These are phyloP conservation scores for Lactarius hatsudake DNA, from an alignment of 768 basidiomycete genomes.

Conservation along the genomic window DNA sequence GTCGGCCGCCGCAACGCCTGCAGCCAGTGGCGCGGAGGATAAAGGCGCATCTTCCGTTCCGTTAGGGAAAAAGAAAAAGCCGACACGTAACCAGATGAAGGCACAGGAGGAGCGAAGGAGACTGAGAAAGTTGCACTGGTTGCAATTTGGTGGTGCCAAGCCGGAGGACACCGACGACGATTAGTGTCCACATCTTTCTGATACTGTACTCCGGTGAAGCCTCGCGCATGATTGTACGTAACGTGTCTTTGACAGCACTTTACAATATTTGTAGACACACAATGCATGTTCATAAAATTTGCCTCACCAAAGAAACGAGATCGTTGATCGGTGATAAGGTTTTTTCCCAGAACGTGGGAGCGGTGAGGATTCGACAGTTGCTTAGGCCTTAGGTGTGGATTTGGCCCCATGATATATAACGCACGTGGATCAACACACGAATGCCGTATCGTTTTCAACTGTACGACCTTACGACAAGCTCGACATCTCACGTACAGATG, in stretches of 20 bases:
- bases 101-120: slow-evolving; percentile 83
- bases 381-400: slow-evolving; percentile 5
- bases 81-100: slow-evolving; percentile 87
- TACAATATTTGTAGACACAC: slow-evolving; percentile 14
- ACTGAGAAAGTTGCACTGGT: slow-evolving; percentile 77
- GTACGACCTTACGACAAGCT: background rate
- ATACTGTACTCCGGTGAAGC: background rate
- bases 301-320: slow-evolving; percentile 21
- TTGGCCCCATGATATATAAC: slow-evolving; percentile 12
- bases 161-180: slow-evolving; percentile 74
- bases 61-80: slow-evolving; percentile 84
- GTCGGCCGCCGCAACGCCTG: slow-evolving; percentile 72
- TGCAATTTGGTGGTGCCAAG: slow-evolving; percentile 76
- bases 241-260: slow-evolving; percentile 9
- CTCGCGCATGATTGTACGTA: background rate
- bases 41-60: slow-evolving; percentile 39
- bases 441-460: slow-evolving; percentile 7
- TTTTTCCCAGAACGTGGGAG: slow-evolving; percentile 22
- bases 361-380: slow-evolving; percentile 18
- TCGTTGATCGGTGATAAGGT: slow-evolving; percentile 23
- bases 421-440: slow-evolving; percentile 25
- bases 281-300: slow-evolving; percentile 16
- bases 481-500: slow-evolving; percentile 7
- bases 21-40: slow-evolving; percentile 75
- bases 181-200: slow-evolving; percentile 6